Evolutionary conservation across 306 rosid genomes (phyloP).

Genomic region (Comarum palustre): DNA sequence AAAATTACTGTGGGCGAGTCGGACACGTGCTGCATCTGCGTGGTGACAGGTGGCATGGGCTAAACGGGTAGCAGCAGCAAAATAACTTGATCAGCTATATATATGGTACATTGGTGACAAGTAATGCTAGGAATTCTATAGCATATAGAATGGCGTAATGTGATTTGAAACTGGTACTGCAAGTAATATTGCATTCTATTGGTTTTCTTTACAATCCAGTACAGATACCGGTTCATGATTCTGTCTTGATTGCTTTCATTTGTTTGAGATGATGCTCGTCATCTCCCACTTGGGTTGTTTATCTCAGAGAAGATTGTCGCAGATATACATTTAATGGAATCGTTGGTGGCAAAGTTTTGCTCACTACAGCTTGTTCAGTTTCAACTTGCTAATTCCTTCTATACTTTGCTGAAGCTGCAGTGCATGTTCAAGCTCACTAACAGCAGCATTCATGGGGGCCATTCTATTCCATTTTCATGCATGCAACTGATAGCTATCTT

Average conservation of each 20-base stretch:
- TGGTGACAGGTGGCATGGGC: no score
- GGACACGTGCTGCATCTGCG: no score
- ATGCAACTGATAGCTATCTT: slow-evolving; percentile 18
- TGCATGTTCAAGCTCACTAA: slow-evolving; percentile 24
- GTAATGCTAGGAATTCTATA: not conserved
- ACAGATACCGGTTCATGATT: not conserved
- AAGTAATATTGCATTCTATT: not conserved
- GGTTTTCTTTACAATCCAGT: not conserved
- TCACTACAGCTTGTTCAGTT: not conserved
- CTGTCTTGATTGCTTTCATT: not conserved
- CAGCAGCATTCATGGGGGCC: slow-evolving; percentile 33
- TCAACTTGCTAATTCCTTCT: not conserved
- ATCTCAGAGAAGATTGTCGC: not conserved
- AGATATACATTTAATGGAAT: not conserved
- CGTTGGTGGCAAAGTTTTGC: not conserved
- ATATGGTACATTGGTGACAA: not conserved
- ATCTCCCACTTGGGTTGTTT: not conserved
- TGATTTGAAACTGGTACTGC: not conserved
- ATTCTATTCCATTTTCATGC: slow-evolving; percentile 23
- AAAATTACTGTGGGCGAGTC: no score
- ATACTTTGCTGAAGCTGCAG: slow-evolving; percentile 24
- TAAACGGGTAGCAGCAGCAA: no score
- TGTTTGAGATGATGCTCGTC: not conserved
- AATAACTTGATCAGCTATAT: no score
- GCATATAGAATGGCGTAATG: not conserved